phyloP scores from a whole-genome alignment of 148 eudicot genomes.

The Dianthus caryophyllus region DNA sequence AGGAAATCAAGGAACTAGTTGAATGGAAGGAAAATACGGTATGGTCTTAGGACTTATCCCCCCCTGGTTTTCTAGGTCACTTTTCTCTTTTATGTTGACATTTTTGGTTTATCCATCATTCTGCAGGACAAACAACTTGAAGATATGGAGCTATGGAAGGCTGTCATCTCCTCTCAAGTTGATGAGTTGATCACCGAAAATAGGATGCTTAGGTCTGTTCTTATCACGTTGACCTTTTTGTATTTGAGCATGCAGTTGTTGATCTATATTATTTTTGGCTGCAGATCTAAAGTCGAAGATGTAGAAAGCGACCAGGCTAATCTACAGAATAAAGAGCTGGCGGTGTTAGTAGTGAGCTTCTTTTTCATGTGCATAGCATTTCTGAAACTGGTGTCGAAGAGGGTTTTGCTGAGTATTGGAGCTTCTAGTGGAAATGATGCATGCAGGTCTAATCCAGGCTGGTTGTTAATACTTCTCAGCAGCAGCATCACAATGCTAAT shows the following conservation, averaged over 20 bases:
- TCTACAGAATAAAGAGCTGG: conserved; percentile 68
- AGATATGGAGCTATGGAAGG: conserved; percentile 63
- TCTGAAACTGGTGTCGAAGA: conserved; percentile 49
- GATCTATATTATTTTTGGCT: not conserved
- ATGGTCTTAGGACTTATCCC: conserved; percentile 9
- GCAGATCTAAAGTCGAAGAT: conserved; percentile 66
- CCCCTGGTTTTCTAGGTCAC: not conserved
- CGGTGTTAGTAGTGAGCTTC: conserved; percentile 52
- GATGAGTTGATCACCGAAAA: conserved; percentile 59
- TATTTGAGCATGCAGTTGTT: not conserved
- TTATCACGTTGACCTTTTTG: not conserved
- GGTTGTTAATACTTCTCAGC: conserved; percentile 53
- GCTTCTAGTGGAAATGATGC: conserved; percentile 27
- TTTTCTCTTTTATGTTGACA: not conserved
- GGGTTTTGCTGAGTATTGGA: conserved; percentile 33
- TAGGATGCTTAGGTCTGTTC: conserved; percentile 52
- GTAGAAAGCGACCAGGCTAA: conserved; percentile 53
- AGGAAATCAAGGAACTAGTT: conserved; percentile 50
- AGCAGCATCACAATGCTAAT: conserved; percentile 58
- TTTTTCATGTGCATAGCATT: conserved; percentile 55
- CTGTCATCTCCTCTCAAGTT: conserved; percentile 47
- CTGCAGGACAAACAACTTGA: conserved; percentile 51
- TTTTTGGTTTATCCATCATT: not conserved
- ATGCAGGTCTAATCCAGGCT: conserved; percentile 31
- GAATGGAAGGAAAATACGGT: conserved; percentile 75